Conservation (phyloP, 441 rosid species). For the Euphorbia corollata region DNA sequence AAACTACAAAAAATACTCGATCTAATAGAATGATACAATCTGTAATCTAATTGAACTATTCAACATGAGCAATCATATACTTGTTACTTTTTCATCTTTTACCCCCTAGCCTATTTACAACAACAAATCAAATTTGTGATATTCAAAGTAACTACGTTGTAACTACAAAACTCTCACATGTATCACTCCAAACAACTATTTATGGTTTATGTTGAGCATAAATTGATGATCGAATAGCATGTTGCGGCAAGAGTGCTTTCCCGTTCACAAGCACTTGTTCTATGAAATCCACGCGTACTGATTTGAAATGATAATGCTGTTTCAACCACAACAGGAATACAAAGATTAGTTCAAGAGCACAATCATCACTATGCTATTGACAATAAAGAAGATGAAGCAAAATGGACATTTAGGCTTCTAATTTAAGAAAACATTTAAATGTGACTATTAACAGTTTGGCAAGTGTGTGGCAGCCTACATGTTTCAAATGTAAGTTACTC, state of each 20-base stretch:
- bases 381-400: not conserved
- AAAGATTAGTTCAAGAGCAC: not conserved
- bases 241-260: conserved; percentile 33
- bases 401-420: not conserved
- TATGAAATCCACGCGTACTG: conserved; percentile 57
- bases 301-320: conserved; percentile 49
- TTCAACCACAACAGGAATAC: conserved; percentile 3
- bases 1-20: not conserved
- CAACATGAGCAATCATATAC: not conserved
- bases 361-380: not conserved
- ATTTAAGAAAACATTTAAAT: conserved; percentile 4
- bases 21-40: not conserved
- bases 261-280: conserved; percentile 61
- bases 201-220: conserved; percentile 62
- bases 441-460: not conserved
- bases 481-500: not conserved
- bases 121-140: conserved; percentile 10
- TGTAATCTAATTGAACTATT: not conserved
- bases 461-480: not conserved
- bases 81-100: not conserved
- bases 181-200: conserved; percentile 12
- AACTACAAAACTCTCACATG: conserved; percentile 16
- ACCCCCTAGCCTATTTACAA: conserved; percentile 25
- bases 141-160: not conserved
- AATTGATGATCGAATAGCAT: conserved; percentile 38